Evolutionary conservation across 2,329 filamentous ascomycete species (phyloP), one percentile per base, ranked within the genome.

Genomic region (Fusarium albidum): DNA sequence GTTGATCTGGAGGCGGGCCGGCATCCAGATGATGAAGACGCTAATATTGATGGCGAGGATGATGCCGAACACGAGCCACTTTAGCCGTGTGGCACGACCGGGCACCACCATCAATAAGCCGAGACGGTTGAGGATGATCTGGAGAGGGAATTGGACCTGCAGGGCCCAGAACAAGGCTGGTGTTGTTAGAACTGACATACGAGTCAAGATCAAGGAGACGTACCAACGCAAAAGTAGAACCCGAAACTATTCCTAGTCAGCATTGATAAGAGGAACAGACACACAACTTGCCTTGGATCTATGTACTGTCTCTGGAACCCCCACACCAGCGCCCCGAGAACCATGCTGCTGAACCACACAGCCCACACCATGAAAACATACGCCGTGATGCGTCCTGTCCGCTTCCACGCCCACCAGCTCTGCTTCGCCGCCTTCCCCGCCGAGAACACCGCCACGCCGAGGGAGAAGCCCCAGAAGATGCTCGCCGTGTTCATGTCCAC

Each of bases 71-170:
- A 79, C 75, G 1, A 70, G 63, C 68, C 77, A 77, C 57, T 82
- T 81, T 9, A 83, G 67, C 7, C 56, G 67, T 0, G 52, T 37
- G 2, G 74, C 72, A 10, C 70, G 73, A 0, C 58, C 67, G 2
- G 70, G 72, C 31, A 79, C 67, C 0, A 74, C 69, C 21, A 80
- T 70, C 6, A 84, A 69, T 1, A 83, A 68, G 0, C 74, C 71
- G 3, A 82, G 76, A 9, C 81, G 76, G 55, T 83, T 83, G 54
- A 82, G 76, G 55, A 84, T 82, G 32, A 83, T 83, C 49, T 82
- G 79, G 27, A 82, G 75, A 0, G 82, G 67, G 6, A 80, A 72
- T 40, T 83, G 81, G 9, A 82, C 74, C 57, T 79, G 73, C 1
- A 78, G 54, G 2, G 70, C 68, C 77, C 78, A 78, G 14, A 63